Conservation (phyloP, 768 basidiomycete species). For the Hygrophorus pudorinus region DNA sequence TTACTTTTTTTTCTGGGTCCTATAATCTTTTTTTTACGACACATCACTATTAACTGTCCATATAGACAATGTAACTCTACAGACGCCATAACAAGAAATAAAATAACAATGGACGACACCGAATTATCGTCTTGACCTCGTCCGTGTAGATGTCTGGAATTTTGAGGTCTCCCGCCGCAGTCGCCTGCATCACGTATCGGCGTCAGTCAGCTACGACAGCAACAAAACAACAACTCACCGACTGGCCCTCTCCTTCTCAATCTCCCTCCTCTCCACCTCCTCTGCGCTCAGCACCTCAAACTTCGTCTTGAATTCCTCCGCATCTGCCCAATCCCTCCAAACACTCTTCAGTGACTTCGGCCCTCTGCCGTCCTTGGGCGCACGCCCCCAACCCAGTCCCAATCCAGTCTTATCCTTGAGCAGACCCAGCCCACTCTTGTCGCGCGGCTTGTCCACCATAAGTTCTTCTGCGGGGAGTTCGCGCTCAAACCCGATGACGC, state of each 20-base stretch:
- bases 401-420: slow-evolving; percentile 78
- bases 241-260: slow-evolving; percentile 79
- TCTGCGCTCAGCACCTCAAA: slow-evolving; percentile 83
- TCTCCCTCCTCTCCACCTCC: slow-evolving; percentile 85
- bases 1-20: too few relatives aligned
- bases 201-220: neutral
- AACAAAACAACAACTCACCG: slow-evolving; percentile 27
- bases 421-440: slow-evolving; percentile 42
- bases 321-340: slow-evolving; percentile 93
- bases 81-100: too few relatives aligned
- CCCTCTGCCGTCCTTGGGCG: slow-evolving; percentile 69
- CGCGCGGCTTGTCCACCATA: slow-evolving; percentile 27
- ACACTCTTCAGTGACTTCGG: slow-evolving; percentile 77
- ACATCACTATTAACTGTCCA: too few relatives aligned
- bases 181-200: slow-evolving; percentile 33
- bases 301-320: slow-evolving; percentile 81
- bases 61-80: too few relatives aligned
- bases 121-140: slow-evolving; percentile 27
- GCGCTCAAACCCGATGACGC: slow-evolving; percentile 59
- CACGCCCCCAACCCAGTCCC: slow-evolving; percentile 66
- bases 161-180: slow-evolving; percentile 58
- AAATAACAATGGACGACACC: too few relatives aligned
- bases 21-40: too few relatives aligned
- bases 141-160: slow-evolving; percentile 40
- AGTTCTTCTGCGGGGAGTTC: slow-evolving; percentile 20